Percentiles rank a stretch among this genome's conserved stretches.
Evolutionary conservation across 495 filamentous ascomycete species (phyloP).

Genomic region (Clavariopsis aquatica): DNA sequence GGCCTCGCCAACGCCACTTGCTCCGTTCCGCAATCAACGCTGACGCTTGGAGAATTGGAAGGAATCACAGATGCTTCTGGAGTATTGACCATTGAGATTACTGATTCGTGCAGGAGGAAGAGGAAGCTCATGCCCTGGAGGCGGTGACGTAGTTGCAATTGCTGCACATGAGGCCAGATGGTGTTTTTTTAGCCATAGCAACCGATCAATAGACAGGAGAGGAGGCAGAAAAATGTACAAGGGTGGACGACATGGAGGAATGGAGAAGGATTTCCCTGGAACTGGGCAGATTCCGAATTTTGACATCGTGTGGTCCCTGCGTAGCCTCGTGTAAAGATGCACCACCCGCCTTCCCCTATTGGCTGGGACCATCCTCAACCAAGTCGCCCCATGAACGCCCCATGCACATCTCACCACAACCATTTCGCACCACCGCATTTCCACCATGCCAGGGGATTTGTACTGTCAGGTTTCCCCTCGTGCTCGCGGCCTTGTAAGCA

Average conservation of each 20-base stretch:
- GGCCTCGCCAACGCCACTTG: not conserved
- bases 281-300: not conserved
- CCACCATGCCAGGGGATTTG: not conserved
- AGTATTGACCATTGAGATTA: not conserved
- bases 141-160: not conserved
- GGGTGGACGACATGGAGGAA: not conserved
- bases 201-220: not conserved
- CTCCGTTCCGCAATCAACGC: not conserved
- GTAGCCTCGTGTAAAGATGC: not conserved
- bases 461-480: not conserved
- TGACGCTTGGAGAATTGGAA: conserved; percentile 1
- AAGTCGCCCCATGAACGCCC: conserved; percentile 1
- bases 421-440: not conserved
- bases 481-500: not conserved
- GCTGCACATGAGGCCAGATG: not conserved
- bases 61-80: too few relatives aligned
- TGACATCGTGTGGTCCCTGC: not conserved
- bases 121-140: not conserved
- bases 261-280: not conserved
- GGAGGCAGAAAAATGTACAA: not conserved
- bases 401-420: not conserved
- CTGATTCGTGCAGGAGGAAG: not conserved
- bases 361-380: not conserved
- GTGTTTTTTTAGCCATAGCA: not conserved
- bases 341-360: conserved; percentile 2